Evolutionary conservation across 164 flowering plant species (phyloP).

Genomic region (Vitis rotundifolia): DNA sequence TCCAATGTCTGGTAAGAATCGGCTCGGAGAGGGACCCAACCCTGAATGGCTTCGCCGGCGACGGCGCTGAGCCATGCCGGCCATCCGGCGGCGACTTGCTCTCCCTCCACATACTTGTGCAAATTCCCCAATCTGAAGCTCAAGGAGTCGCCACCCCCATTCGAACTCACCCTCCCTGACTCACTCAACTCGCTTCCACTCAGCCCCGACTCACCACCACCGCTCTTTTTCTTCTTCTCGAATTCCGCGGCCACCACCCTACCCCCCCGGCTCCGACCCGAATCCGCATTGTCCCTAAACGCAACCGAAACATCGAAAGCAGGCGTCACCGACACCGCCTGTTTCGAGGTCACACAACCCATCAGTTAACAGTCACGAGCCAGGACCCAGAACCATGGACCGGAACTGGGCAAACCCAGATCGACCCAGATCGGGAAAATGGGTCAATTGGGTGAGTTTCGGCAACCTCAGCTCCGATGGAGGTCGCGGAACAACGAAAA

Average conservation of each 20-base stretch:
- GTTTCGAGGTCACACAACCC: slow-evolving; percentile 75
- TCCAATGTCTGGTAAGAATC: slow-evolving; percentile 67
- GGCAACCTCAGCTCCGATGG: background rate
- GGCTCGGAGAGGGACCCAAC: slow-evolving; percentile 69
- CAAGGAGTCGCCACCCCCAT: slow-evolving; percentile 44
- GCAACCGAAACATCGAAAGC: slow-evolving; percentile 54
- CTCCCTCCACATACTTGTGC: slow-evolving; percentile 59
- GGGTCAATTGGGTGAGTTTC: slow-evolving; percentile 4
- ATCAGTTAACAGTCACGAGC: slow-evolving; percentile 15
- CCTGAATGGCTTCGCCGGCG: slow-evolving; percentile 78
- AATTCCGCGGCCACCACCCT: slow-evolving; percentile 12
- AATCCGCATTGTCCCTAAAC: slow-evolving; percentile 31
- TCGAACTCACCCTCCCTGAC: slow-evolving; percentile 48
- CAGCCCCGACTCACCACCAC: slow-evolving; percentile 4
- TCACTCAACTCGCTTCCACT: slow-evolving; percentile 48
- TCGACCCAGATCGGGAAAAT: slow-evolving; percentile 22
- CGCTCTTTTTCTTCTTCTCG: slow-evolving; percentile 30
- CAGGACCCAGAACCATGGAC: background rate
- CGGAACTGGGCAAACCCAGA: slow-evolving; percentile 2
- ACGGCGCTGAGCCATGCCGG: slow-evolving; percentile 81
- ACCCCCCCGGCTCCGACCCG: slow-evolving; percentile 38
- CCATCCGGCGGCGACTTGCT: slow-evolving; percentile 80
- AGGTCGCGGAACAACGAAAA: background rate
- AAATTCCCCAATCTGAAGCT: slow-evolving; percentile 65
- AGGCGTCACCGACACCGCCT: slow-evolving; percentile 68